Percentiles rank a stretch among this genome's conserved stretches.
Conservation (phyloP, 208 protist species). For the Balamuthia mandrillaris region DNA sequence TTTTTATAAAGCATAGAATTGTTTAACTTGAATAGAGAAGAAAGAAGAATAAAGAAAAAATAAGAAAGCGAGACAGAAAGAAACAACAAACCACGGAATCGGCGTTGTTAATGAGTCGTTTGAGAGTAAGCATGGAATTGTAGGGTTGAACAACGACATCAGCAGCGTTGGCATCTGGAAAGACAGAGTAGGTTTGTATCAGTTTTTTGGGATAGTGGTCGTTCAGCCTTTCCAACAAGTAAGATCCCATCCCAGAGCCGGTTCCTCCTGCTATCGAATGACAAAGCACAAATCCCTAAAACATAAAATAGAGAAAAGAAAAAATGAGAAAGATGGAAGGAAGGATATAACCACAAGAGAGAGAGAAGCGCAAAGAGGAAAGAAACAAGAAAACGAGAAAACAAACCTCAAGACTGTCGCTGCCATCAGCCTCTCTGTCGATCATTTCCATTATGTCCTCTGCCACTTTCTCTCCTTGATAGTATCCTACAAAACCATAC, state of each 20-base stretch:
- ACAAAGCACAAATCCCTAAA: conserved; percentile 91
- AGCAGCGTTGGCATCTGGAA: conserved; percentile 83
- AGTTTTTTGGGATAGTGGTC: conserved; percentile 97
- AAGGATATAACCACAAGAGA: neutral
- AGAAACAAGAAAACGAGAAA: neutral
- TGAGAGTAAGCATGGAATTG: conserved; percentile 98
- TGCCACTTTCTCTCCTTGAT: conserved; percentile 80
- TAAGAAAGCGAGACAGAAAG: neutral
- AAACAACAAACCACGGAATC: conserved; percentile 83
- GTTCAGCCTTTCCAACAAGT: conserved; percentile 95
- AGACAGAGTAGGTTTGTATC: conserved; percentile 99
- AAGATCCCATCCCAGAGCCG: conserved; percentile 98
- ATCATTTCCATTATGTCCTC: conserved; percentile 98
- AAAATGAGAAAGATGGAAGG: neutral
- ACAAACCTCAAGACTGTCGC: conserved; percentile 93
- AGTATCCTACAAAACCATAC: conserved; percentile 55
- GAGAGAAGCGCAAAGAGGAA: neutral
- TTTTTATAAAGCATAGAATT: conserved; percentile 9
- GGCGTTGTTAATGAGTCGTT: conserved; percentile 93
- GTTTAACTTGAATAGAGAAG: neutral
- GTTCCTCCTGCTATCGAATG: conserved; percentile 99
- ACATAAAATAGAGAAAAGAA: neutral
- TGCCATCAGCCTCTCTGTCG: conserved; percentile 98
- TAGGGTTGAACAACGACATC: conserved; percentile 99
- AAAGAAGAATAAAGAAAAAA: conserved; percentile 13